Conservation (phyloP, 768 basidiomycete species). For the Mycena rosella region DNA sequence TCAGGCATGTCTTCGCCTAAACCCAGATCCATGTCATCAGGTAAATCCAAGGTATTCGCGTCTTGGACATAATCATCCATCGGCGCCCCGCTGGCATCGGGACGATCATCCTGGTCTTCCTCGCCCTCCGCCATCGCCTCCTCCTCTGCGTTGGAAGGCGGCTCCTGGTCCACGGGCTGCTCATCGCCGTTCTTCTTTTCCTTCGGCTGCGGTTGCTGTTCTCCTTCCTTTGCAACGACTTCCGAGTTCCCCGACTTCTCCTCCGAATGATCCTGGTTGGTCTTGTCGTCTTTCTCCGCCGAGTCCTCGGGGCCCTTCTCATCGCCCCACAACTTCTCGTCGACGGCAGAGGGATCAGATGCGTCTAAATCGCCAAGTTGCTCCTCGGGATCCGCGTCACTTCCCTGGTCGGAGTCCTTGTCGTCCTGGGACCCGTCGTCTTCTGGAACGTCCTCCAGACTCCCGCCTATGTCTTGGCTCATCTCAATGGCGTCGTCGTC, state of each 20-base stretch:
- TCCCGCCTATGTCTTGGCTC: slow-evolving; percentile 90
- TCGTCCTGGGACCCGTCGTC: slow-evolving; percentile 65
- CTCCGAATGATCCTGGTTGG: slow-evolving; percentile 71
- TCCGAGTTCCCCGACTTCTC: slow-evolving; percentile 68
- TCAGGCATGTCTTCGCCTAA: slow-evolving; percentile 52
- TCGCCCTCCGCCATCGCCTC: slow-evolving; percentile 42
- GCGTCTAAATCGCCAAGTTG: slow-evolving; percentile 86
- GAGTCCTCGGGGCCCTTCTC: slow-evolving; percentile 71
- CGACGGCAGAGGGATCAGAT: slow-evolving; percentile 84
- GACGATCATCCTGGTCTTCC: slow-evolving; percentile 57
- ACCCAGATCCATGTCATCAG: slow-evolving; percentile 84
- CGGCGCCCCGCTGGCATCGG: slow-evolving; percentile 69
- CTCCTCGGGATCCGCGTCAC: slow-evolving; percentile 82
- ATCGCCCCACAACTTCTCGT: slow-evolving; percentile 98
- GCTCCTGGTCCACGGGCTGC: slow-evolving; percentile 32
- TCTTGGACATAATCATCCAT: slow-evolving; percentile 85
- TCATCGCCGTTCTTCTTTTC: slow-evolving; percentile 48
- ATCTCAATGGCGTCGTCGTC: slow-evolving; percentile 90
- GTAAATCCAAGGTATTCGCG: slow-evolving; percentile 87
- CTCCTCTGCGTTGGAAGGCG: slow-evolving; percentile 42
- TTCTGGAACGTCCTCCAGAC: slow-evolving; percentile 86
- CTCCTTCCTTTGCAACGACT: slow-evolving; percentile 83
- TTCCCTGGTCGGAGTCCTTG: slow-evolving; percentile 64
- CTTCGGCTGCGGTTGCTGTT: slow-evolving; percentile 50
- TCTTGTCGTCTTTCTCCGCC: slow-evolving; percentile 65